These are phyloP conservation scores for Bjerkandera adusta DNA, from an alignment of 1,284 basidiomycete species.

Conservation along the genomic window DNA sequence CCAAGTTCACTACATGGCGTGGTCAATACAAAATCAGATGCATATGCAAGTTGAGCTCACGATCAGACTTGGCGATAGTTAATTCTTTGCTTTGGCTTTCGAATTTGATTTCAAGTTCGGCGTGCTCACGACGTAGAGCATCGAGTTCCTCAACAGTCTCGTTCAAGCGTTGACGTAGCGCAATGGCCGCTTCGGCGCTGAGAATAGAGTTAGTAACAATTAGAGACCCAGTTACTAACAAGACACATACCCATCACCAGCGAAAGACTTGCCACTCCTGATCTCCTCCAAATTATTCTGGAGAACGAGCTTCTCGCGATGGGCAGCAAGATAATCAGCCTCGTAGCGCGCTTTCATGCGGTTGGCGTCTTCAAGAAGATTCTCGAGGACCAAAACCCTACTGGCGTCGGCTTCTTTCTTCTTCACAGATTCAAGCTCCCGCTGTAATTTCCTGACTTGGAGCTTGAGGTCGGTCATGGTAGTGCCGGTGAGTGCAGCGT, in stretches of 20 bases:
- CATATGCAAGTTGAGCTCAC: constrained; percentile 45
- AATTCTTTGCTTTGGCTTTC: constrained; percentile 70
- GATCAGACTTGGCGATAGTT: constrained; percentile 82
- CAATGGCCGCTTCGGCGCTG: constrained; percentile 85
- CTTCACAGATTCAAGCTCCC: constrained; percentile 75
- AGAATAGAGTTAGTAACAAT: not conserved
- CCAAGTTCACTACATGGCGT: constrained; percentile 63
- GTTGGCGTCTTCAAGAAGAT: constrained; percentile 87
- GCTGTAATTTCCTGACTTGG: constrained; percentile 60
- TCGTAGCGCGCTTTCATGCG: constrained; percentile 90
- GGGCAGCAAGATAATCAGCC: constrained; percentile 82
- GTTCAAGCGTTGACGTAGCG: constrained; percentile 83
- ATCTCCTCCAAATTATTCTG: constrained; percentile 88
- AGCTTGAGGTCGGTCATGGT: constrained; percentile 14
- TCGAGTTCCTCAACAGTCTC: constrained; percentile 87
- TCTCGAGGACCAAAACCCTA: constrained; percentile 81
- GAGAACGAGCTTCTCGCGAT: constrained; percentile 80
- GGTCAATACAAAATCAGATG: not conserved
- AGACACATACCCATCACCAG: constrained; percentile 74
- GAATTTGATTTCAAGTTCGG: constrained; percentile 72
- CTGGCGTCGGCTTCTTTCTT: constrained; percentile 77
- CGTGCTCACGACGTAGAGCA: constrained; percentile 60
- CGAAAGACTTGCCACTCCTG: constrained; percentile 74
- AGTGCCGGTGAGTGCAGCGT: constrained; percentile 63
- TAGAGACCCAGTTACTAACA: constrained; percentile 3